phyloP scores from a whole-genome alignment of 1,284 basidiomycete genomes.

The Lignosus rhinocerotis region DNA sequence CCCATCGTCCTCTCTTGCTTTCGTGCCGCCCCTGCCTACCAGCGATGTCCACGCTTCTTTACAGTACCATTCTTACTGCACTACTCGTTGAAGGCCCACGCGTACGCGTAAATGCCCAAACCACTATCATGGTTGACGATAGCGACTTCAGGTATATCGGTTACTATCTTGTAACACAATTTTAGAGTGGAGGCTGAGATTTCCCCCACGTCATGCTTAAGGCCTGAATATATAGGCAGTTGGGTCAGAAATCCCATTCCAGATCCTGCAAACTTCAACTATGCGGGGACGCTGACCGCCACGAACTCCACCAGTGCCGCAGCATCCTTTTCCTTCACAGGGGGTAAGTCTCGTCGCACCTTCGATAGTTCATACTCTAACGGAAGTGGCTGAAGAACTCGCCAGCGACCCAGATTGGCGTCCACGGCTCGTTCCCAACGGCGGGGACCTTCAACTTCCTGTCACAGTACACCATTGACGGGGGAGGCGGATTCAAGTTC shows the following conservation, averaged over 20 bases:
- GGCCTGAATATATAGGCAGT: background rate
- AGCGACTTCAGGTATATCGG: too few species aligned
- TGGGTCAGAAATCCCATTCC: background rate
- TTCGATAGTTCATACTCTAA: background rate
- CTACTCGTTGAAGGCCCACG: background rate
- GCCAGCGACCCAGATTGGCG: background rate
- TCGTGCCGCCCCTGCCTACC: background rate
- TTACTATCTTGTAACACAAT: too few species aligned
- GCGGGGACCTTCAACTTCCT: background rate
- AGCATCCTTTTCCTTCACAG: background rate
- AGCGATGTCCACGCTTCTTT: background rate
- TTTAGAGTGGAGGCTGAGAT: too few species aligned
- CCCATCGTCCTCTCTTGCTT: background rate
- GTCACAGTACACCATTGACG: constrained; percentile 1
- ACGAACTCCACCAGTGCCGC: background rate
- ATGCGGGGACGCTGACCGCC: background rate
- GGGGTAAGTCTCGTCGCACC: background rate
- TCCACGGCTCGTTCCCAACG: constrained; percentile 1
- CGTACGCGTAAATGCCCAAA: background rate
- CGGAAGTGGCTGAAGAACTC: background rate
- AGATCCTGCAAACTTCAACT: background rate
- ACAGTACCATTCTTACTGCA: background rate
- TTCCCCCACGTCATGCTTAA: background rate
- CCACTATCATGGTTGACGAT: background rate
- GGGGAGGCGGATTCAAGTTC: background rate